Percentiles rank a stretch among this genome's conserved stretches.
phyloP scores from a whole-genome alignment of 129 eudicot species.

The Arctium minus region DNA sequence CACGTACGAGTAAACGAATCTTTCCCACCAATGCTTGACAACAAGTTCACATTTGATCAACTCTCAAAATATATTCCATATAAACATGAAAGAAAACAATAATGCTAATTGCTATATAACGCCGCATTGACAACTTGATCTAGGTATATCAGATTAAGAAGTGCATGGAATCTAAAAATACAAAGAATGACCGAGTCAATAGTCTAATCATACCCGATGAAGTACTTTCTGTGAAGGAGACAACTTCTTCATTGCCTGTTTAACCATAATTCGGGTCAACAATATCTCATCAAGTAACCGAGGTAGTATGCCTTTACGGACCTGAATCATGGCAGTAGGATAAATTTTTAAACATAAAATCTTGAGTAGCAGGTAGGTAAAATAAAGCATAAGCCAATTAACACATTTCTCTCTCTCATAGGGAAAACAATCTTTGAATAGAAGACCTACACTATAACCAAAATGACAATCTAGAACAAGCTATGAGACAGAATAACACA shows the following conservation, averaged over 20 bases:
- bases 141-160: not conserved
- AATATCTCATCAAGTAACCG: conserved; percentile 92
- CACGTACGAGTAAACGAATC: not conserved
- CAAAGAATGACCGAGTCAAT: not conserved
- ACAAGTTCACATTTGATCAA: not conserved
- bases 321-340: conserved; percentile 34
- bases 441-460: not conserved
- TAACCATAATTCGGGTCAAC: conserved; percentile 89
- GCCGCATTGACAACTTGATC: not conserved
- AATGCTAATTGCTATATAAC: not conserved
- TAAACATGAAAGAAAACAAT: not conserved
- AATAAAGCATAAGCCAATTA: not conserved
- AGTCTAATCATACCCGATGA: conserved; percentile 50
- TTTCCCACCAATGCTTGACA: not conserved
- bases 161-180: not conserved
- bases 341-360: not conserved
- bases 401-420: not conserved
- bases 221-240: conserved; percentile 71
- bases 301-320: conserved; percentile 87
- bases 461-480: not conserved
- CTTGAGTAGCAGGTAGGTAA: not conserved
- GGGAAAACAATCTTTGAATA: not conserved
- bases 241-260: conserved; percentile 88
- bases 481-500: not conserved
- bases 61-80: not conserved